Evolutionary conservation across 371 early-diverging fungal genomes (phyloP), one percentile per base, ranked within the genome.

Genomic region (Mortierella sp.): DNA sequence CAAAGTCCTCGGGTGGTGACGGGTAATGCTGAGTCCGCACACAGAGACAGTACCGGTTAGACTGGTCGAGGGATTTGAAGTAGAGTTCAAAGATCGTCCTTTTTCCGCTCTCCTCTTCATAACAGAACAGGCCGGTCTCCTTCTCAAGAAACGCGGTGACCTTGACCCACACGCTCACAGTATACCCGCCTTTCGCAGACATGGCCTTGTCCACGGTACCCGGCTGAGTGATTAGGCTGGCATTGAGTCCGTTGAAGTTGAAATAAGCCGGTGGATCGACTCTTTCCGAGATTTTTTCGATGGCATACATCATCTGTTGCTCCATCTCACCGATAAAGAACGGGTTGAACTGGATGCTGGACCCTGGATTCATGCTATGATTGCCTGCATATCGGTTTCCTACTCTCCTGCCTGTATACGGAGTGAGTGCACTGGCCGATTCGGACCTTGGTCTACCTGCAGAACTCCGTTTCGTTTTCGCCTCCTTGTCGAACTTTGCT

Each of bases 1-100:
- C 81, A 63, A 79, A 81, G 47, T 81, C 81, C 31, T 81, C 81
- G 0, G 81, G 68, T 3, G 81, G 81, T 9, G 76, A 70, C 2
- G 81, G 79, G n/a, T 61, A 76, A 21, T 81, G 81, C 24, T 81
- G 81, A 0, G 81, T 81, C 14, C 79, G 63, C n/a, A 81, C 81
- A 51, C 81, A 81, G n/a, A 81, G 72, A 44, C 81, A 81, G 27
- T 75, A 81, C 6, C 81, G 68, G 44, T 79, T 71, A 17, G 81
- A 79, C 48, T 76, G 70, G 39, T 79, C 79, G 37, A 81, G 50
- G 26, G 68, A 65, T 51, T 79, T 79, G 72, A 81, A 79, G 48
- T 81, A 81, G 3, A 81, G 79, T 56, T 81, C 81, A 58, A 81
- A 81, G 31, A 68, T 76, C 21, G 79, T 79, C 32, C 70, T 68